A percentile compares a stretch with the other conserved stretches of the same genome.
These are phyloP conservation scores for Solanum clarkiae DNA, from an alignment of 257 asterid species.

Conservation along the genomic window DNA sequence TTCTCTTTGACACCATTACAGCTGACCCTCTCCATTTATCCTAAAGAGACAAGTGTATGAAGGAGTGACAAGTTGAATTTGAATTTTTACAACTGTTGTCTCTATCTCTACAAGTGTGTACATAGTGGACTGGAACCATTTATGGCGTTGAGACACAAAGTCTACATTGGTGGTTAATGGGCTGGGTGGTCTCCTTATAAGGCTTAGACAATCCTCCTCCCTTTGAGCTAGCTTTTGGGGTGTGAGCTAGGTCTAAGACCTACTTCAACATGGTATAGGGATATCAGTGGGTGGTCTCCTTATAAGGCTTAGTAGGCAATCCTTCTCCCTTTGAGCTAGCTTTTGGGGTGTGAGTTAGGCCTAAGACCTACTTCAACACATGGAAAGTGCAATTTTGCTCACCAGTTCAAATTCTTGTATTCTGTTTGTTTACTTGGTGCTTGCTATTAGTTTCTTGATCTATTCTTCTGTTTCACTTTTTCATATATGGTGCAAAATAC, in stretches of 20 bases:
- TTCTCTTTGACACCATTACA: not conserved
- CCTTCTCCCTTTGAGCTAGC: too few relatives aligned
- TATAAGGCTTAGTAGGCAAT: too few relatives aligned
- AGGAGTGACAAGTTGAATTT: not conserved
- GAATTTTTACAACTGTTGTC: not conserved
- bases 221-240: too few relatives aligned
- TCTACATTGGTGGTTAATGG: too few relatives aligned
- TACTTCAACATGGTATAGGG: too few relatives aligned
- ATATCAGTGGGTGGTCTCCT: too few relatives aligned
- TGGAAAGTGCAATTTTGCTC: not conserved
- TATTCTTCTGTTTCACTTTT: not conserved
- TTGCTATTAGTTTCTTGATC: not conserved
- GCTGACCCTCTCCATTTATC: not conserved
- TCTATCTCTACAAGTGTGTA: not conserved
- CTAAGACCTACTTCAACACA: too few relatives aligned
- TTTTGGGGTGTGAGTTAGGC: too few relatives aligned
- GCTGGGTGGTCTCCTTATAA: too few relatives aligned
- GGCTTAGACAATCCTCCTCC: too few relatives aligned
- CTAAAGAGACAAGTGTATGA: not conserved
- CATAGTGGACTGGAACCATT: slow-evolving; percentile 1
- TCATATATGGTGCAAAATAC: not conserved
- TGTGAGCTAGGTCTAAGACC: too few relatives aligned
- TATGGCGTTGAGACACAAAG: too few relatives aligned
- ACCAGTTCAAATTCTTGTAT: not conserved
- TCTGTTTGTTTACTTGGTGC: not conserved